phyloP scores from a whole-genome alignment of 192 early-diverging fungal species.

The Backusella psychrophila region DNA sequence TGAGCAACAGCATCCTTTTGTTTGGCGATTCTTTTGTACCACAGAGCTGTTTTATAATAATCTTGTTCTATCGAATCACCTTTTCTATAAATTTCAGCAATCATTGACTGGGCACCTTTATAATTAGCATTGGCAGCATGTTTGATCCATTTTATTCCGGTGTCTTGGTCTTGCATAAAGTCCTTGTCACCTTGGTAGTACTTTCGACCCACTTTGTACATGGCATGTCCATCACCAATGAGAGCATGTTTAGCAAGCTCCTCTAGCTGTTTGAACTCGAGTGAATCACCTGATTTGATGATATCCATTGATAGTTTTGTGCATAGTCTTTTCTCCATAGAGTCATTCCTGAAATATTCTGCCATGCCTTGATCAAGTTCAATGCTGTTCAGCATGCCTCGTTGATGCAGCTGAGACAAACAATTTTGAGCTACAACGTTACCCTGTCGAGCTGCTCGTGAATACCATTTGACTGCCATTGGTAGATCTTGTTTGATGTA shows the following conservation, averaged over 20 bases:
- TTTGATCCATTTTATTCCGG: neutral
- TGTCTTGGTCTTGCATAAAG: neutral
- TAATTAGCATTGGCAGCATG: neutral
- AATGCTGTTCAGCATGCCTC: neutral
- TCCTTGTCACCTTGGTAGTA: neutral
- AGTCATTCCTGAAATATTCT: neutral
- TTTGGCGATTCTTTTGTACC: neutral
- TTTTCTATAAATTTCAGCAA: neutral
- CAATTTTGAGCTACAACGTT: neutral
- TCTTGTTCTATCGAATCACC: neutral
- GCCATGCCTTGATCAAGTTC: neutral
- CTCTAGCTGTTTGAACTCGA: neutral
- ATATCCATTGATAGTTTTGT: neutral
- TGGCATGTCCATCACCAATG: neutral
- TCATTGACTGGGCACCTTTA: neutral
- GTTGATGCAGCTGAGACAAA: neutral
- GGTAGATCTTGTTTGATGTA: neutral
- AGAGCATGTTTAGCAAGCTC: neutral
- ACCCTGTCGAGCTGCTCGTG: neutral
- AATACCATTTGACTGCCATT: neutral
- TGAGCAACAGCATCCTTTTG: neutral
- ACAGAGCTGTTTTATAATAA: no score
- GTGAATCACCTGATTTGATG: neutral
- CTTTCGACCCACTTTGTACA: neutral
- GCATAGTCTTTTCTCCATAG: neutral